Percentiles rank a stretch among this genome's conserved stretches.
Conservation (phyloP, 495 filamentous ascomycete genomes). For the Penicillium diatomitis region DNA sequence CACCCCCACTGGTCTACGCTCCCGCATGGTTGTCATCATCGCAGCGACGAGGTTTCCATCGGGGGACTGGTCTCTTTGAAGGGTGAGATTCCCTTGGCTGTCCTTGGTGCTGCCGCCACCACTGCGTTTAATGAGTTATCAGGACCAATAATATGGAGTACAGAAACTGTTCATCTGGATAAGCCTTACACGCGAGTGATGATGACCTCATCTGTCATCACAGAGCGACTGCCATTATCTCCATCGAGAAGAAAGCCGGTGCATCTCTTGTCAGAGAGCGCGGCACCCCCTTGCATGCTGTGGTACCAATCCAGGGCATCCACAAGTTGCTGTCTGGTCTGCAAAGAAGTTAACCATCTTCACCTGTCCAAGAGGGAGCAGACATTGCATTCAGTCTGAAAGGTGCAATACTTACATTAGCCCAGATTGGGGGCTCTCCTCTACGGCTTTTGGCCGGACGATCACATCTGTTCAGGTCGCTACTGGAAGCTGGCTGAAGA, state of each 20-base stretch:
- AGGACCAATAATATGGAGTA: background rate
- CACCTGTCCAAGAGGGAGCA: background rate
- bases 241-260: slow-evolving; percentile 56
- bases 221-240: slow-evolving; percentile 44
- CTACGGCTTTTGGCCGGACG: background rate
- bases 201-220: slow-evolving; percentile 54
- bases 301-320: slow-evolving; percentile 62
- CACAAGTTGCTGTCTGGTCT: slow-evolving; percentile 51
- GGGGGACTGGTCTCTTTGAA: slow-evolving; percentile 32
- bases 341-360: background rate
- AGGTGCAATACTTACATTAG: background rate
- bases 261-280: slow-evolving; percentile 28
- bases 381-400: no score
- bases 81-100: slow-evolving; percentile 32
- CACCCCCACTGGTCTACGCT: slow-evolving; percentile 39
- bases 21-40: slow-evolving; percentile 20
- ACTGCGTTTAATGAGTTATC: slow-evolving; percentile 28
- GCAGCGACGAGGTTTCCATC: slow-evolving; percentile 24
- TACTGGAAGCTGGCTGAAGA: background rate
- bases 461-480: no score
- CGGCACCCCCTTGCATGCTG: slow-evolving; percentile 50
- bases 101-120: slow-evolving; percentile 40
- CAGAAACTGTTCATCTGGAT: background rate
- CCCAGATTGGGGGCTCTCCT: background rate
- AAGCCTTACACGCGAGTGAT: slow-evolving; percentile 55